These are phyloP conservation scores for Crucibulum laeve DNA, from an alignment of 768 basidiomycete genomes.

Conservation along the genomic window DNA sequence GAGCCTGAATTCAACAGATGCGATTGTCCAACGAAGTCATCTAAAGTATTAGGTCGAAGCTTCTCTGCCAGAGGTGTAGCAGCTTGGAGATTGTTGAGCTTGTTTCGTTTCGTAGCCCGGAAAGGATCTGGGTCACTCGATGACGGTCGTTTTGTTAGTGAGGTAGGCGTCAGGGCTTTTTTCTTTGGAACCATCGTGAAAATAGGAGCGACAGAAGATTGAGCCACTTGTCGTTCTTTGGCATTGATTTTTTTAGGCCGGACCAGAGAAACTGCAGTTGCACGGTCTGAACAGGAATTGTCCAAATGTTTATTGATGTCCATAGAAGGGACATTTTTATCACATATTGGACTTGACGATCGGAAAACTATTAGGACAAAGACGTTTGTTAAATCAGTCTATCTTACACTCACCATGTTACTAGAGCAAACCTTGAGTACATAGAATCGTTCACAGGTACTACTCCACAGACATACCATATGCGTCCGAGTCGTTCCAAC, in stretches of 20 bases:
- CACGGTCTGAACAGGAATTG: constrained; percentile 27
- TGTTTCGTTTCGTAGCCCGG: constrained; percentile 14
- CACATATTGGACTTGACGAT: constrained; percentile 43
- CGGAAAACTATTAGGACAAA: not conserved
- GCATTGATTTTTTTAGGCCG: constrained; percentile 9
- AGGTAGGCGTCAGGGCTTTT: constrained; percentile 9
- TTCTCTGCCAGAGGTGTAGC: constrained; percentile 67
- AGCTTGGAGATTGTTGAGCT: constrained; percentile 8
- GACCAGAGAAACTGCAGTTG: constrained; percentile 8
- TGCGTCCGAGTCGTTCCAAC: too few species aligned
- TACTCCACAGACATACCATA: too few species aligned
- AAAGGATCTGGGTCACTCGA: constrained; percentile 9
- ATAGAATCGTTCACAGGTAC: too few species aligned
- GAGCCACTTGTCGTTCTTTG: constrained; percentile 2
- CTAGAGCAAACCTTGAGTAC: too few species aligned
- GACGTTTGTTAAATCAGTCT: not conserved
- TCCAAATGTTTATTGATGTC: constrained; percentile 53
- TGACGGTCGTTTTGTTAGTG: constrained; percentile 11
- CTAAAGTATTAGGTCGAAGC: constrained; percentile 58
- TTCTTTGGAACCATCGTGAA: constrained; percentile 23
- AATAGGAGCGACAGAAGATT: constrained; percentile 33
- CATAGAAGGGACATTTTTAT: constrained; percentile 29
- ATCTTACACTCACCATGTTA: not conserved
- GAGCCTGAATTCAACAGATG: constrained; percentile 58
- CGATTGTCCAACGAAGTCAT: constrained; percentile 69